Conservation (phyloP, 2,329 filamentous ascomycete species). For the Trichoderma harzianum region DNA sequence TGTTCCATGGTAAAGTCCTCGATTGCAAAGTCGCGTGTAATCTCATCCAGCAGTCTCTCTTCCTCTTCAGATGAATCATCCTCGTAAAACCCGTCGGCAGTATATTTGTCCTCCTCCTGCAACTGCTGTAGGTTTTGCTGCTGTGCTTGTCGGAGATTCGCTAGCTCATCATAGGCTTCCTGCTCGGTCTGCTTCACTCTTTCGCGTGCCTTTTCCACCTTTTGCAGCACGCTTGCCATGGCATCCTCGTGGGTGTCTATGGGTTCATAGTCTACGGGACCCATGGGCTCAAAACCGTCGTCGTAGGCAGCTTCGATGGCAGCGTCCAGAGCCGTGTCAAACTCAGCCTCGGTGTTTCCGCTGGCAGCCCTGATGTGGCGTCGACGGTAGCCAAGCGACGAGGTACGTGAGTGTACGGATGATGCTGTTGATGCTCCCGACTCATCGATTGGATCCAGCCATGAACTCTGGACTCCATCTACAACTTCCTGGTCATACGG, state of each 20-base stretch:
- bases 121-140: conserved; percentile 31
- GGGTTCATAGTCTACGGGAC: conserved; percentile 40
- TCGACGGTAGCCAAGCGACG: conserved; percentile 63
- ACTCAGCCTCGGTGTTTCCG: conserved; percentile 78
- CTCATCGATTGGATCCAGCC: conserved; percentile 92
- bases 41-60: conserved; percentile 78
- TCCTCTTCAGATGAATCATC: conserved; percentile 67
- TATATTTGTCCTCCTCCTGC: conserved; percentile 17
- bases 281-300: conserved; percentile 77
- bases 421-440: conserved; percentile 76
- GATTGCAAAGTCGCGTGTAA: conserved; percentile 78
- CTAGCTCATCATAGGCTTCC: conserved; percentile 48
- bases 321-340: conserved; percentile 89
- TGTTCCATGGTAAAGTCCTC: conserved; percentile 70
- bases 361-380: conserved; percentile 68
- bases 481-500: conserved; percentile 33
- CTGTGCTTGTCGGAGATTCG: conserved; percentile 45
- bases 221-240: conserved; percentile 56
- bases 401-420: conserved; percentile 77
- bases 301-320: conserved; percentile 96
- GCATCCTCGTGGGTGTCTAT: conserved; percentile 42
- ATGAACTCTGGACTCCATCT: conserved; percentile 74
- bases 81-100: conserved; percentile 57
- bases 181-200: conserved; percentile 69
- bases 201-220: conserved; percentile 73